Conservation (phyloP, 2,329 filamentous ascomycete species). For the Orbilia blumenaviensis region DNA sequence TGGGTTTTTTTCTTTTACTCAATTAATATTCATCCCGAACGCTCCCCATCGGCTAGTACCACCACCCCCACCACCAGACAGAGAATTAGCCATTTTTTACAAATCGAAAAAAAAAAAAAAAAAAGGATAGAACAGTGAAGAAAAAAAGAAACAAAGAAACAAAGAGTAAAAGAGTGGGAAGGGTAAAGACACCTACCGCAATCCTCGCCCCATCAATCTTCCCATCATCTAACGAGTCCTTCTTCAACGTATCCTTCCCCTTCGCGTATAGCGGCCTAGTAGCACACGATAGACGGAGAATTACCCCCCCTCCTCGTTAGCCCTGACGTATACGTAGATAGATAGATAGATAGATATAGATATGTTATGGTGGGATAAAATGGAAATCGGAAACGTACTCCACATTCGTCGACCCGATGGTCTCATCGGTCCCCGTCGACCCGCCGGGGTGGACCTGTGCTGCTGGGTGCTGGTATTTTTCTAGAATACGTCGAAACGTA, state of each 20-base stretch:
- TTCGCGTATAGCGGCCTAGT: constrained; percentile 33
- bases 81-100: neutral
- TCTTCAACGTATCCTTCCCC: constrained; percentile 35
- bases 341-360: too few relatives aligned
- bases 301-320: neutral
- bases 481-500: neutral
- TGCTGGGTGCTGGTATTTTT: constrained; percentile 36
- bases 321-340: too few relatives aligned
- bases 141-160: neutral
- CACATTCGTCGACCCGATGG: constrained; percentile 38
- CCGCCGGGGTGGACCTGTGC: constrained; percentile 31
- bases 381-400: constrained; percentile 28
- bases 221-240: constrained; percentile 35
- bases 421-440: constrained; percentile 42
- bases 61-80: constrained; percentile 10
- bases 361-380: neutral
- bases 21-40: constrained; percentile 34
- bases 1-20: neutral
- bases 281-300: neutral
- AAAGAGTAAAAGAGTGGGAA: too few relatives aligned
- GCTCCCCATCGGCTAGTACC: constrained; percentile 36
- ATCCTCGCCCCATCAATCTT: constrained; percentile 43
- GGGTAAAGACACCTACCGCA: constrained; percentile 12
- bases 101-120: neutral
- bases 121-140: neutral